Percentiles rank a stretch among this genome's conserved stretches.
phyloP scores from a whole-genome alignment of 1,284 basidiomycete species.

The Erythrobasidium hasegawianum region DNA sequence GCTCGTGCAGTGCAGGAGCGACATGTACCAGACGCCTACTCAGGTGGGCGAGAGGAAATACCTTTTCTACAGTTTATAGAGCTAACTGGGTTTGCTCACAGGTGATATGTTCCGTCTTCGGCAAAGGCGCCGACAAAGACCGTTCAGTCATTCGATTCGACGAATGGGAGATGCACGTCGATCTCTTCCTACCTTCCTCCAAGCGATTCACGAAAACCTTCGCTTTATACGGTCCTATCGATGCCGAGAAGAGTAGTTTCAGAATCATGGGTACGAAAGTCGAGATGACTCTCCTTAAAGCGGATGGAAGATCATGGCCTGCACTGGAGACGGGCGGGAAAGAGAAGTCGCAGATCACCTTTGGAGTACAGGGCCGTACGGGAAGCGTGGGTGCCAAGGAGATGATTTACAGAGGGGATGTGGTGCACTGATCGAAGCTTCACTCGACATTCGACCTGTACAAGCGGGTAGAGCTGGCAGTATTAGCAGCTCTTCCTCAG shows the following conservation, averaged over 20 bases:
- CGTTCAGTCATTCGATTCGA: constrained; percentile 67
- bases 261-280: constrained; percentile 75
- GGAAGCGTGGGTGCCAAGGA: constrained; percentile 85
- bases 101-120: constrained; percentile 85
- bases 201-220: constrained; percentile 74
- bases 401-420: constrained; percentile 52
- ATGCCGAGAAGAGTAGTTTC: constrained; percentile 63
- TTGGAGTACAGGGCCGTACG: constrained; percentile 81
- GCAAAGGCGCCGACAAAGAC: constrained; percentile 78
- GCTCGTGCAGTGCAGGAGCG: constrained; percentile 72
- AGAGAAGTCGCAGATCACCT: constrained; percentile 55
- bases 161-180: constrained; percentile 65
- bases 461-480: too few relatives aligned
- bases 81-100: constrained; percentile 46
- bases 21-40: constrained; percentile 88
- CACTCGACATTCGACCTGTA: too few relatives aligned
- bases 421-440: constrained; percentile 7
- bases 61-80: too few relatives aligned
- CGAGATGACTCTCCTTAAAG: constrained; percentile 74
- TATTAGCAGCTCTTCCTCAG: too few relatives aligned
- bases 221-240: constrained; percentile 75
- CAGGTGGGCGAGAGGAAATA: too few relatives aligned
- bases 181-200: constrained; percentile 69
- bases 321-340: constrained; percentile 57
- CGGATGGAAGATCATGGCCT: constrained; percentile 74